phyloP scores from a whole-genome alignment of 805 yeast genomes.

The Candida alai region DNA sequence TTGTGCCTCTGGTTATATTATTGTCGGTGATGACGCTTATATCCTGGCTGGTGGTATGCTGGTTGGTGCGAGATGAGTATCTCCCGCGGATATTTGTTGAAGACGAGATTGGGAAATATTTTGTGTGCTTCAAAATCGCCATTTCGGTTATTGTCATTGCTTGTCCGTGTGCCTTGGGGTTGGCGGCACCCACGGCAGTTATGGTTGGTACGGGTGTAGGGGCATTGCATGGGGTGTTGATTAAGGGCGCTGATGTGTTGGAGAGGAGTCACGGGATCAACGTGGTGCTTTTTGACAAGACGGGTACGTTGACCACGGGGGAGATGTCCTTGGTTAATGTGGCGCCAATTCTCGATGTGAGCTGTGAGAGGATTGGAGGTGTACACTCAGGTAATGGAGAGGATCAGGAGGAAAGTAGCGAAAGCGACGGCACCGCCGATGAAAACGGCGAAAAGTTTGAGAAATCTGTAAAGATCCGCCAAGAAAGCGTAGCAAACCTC shows the following conservation, averaged over 20 bases:
- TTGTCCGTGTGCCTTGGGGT: constrained; percentile 96
- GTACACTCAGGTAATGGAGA: too few species aligned
- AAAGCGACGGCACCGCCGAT: too few species aligned
- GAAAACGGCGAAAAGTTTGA: constrained; percentile 6
- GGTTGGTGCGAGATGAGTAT: constrained; percentile 13
- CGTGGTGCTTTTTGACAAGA: constrained; percentile 82
- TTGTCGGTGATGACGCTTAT: constrained; percentile 63
- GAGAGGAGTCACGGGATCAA: constrained; percentile 67
- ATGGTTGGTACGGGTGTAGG: constrained; percentile 99
- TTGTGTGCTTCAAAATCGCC: constrained; percentile 70
- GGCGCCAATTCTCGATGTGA: constrained; percentile 14
- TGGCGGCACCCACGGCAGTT: constrained; percentile 97
- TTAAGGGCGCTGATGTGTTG: constrained; percentile 89
- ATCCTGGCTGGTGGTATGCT: constrained; percentile 36
- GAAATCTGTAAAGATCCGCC: too few species aligned
- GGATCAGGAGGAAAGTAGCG: too few species aligned
- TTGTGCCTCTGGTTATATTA: constrained; percentile 71
- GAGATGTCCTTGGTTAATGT: constrained; percentile 48
- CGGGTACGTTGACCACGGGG: constrained; percentile 93
- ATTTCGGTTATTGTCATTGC: constrained; percentile 95
- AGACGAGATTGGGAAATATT: constrained; percentile 52
- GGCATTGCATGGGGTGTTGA: constrained; percentile 81
- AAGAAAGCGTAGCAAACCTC: constrained; percentile 6
- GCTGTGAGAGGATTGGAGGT: too few species aligned
- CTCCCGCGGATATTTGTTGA: constrained; percentile 48